Conservation (phyloP, 2,329 filamentous ascomycete genomes). For the Fusarium sp. region DNA sequence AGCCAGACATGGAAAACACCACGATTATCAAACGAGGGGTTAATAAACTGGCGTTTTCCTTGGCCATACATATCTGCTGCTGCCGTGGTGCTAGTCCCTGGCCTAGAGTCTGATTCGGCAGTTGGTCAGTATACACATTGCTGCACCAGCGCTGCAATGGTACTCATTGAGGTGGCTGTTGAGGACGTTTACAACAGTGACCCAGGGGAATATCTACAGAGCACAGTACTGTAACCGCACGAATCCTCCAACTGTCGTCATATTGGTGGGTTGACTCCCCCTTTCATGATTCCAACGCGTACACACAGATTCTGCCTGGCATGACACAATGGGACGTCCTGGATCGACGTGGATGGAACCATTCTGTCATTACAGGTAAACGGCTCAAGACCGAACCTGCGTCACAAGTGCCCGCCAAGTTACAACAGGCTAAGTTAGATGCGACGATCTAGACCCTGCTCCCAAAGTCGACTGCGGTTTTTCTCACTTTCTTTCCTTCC, state of each 20-base stretch:
- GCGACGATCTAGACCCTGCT: constrained; percentile 32
- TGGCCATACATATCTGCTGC: not conserved
- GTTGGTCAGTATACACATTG: not conserved
- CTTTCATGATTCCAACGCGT: not conserved
- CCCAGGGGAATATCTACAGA: not conserved
- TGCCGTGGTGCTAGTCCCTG: not conserved
- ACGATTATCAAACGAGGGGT: constrained; percentile 4
- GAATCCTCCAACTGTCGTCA: not conserved
- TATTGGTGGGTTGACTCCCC: not conserved
- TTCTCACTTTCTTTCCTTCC: not conserved
- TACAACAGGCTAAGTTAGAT: not conserved
- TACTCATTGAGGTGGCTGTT: not conserved
- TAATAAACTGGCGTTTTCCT: not conserved
- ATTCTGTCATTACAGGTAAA: constrained; percentile 11
- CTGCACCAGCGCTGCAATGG: not conserved
- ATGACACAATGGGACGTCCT: constrained; percentile 5
- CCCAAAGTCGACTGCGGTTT: not conserved
- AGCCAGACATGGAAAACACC: not conserved
- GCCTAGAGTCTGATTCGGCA: constrained; percentile 5
- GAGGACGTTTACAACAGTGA: not conserved
- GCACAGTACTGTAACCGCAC: not conserved
- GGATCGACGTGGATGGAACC: constrained; percentile 11
- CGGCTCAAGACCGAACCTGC: constrained; percentile 26
- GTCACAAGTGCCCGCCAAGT: constrained; percentile 27
- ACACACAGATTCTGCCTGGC: constrained; percentile 4